Base-by-base conservation (phyloP, 2,329 filamentous ascomycete species). In the Cercospora janseana region DNA sequence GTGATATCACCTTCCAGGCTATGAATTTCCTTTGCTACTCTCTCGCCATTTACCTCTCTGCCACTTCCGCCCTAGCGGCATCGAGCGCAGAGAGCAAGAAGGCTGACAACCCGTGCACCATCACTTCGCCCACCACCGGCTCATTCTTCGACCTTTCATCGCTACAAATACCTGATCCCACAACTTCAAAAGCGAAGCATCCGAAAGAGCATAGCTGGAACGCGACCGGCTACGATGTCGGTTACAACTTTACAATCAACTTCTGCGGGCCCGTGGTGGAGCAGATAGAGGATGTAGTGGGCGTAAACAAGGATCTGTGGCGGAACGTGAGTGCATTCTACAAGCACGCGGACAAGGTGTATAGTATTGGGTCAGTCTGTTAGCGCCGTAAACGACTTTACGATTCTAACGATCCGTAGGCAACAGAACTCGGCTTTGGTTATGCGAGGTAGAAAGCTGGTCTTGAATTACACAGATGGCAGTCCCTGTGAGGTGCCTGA, bases 281-380 rank as follows among this genome's bases (percentile, higher is more conserved):
- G 60, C 73, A 79, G 12, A 34, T 70, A 23, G 60, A 64, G 23
- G 61, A 67, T 49, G 59, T 91, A 32, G 77, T 80, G 8, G 86
- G 84, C n/a, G 68, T 91, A 31, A 76, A 82, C 35, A 75, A 79
- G 68, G 66, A 67, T 48, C 62, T 75, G 40, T 88, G 83, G 83
- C 74, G 74, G 69, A 91, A 92, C 61, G 80, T 92, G 59, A 89
- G 86, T 74, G 88, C 87, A 15, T 91, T 84, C 65, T 93, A 92
- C 65, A 77, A 79, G 64, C 74, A 75, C 40, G 77, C 79, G 35
- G 83, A 81, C 35, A 80, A 85, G 64, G 73, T 79, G 38, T 90
- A 85, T 67, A 87, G 86, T n/a, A 77, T 92, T 64, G 87, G 87
- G 82, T 87, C 70, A 66, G 83, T 70, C n/a, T 3, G 10, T 9